phyloP scores from a whole-genome alignment of 805 yeast genomes.

The Ogataea siamensis region DNA sequence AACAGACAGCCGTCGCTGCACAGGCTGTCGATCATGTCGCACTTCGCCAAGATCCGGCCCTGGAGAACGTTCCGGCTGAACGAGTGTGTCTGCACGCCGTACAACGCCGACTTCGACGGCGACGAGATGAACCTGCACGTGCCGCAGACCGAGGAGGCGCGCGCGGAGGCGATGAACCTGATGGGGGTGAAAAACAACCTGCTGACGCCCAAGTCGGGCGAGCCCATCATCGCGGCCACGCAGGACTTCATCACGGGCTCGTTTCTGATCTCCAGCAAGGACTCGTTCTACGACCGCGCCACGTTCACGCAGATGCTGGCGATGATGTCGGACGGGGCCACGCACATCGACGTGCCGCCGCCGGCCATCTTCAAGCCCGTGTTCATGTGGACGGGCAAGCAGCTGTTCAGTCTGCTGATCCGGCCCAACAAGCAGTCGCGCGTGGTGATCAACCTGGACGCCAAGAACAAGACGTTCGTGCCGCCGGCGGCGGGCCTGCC shows the following conservation, averaged over 20 bases:
- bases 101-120: slow-evolving; percentile 99
- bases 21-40: slow-evolving; percentile 88
- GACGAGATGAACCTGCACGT: slow-evolving; percentile 99
- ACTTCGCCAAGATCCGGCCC: slow-evolving; percentile 93
- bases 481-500: slow-evolving; percentile 76
- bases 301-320: slow-evolving; percentile 76
- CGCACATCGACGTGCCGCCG: slow-evolving; percentile 91
- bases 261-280: slow-evolving; percentile 87
- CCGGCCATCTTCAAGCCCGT: slow-evolving; percentile 91
- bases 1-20: slow-evolving; percentile 98
- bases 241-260: slow-evolving; percentile 99
- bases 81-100: slow-evolving; percentile 99
- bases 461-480: slow-evolving; percentile 84
- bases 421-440: slow-evolving; percentile 74
- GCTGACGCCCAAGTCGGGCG: slow-evolving; percentile 96
- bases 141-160: slow-evolving; percentile 98
- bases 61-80: slow-evolving; percentile 97
- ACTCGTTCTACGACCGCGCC: slow-evolving; percentile 87
- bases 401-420: slow-evolving; percentile 83
- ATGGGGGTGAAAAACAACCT: slow-evolving; percentile 98
- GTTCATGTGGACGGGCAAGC: slow-evolving; percentile 96
- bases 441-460: slow-evolving; percentile 87
- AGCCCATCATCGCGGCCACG: slow-evolving; percentile 98
- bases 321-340: slow-evolving; percentile 93
- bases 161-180: slow-evolving; percentile 96